A percentile compares a stretch with the other conserved stretches of the same genome.
Conservation (phyloP, 352 stramenopile genomes). For the Thraustochytrium striatum region DNA sequence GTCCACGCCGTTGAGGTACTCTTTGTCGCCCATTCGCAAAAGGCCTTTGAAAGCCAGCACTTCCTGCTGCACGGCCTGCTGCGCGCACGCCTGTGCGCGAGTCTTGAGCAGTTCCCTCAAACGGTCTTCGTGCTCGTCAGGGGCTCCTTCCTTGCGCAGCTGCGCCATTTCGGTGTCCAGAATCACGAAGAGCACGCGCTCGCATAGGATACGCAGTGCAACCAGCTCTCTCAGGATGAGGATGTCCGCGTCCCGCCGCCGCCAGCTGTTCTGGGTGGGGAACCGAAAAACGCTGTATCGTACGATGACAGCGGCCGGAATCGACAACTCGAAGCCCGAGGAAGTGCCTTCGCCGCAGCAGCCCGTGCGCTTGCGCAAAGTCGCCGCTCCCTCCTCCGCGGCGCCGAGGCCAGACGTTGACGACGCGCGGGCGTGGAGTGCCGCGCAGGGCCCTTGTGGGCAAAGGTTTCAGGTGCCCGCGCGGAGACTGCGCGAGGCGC, state of each 20-base stretch:
- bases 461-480: no score
- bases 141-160: neutral
- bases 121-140: neutral
- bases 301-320: neutral
- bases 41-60: conserved; percentile 15
- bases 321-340: neutral
- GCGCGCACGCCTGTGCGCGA: neutral
- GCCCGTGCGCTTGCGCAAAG: no score
- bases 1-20: conserved; percentile 27
- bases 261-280: conserved; percentile 2
- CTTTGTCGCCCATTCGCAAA: conserved; percentile 11
- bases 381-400: no score
- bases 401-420: no score
- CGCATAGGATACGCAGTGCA: conserved; percentile 26
- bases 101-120: neutral
- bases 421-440: no score
- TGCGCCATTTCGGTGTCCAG: conserved; percentile 11
- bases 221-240: conserved; percentile 37
- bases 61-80: neutral
- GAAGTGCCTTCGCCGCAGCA: neutral
- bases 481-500: no score
- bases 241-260: conserved; percentile 17
- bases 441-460: no score
- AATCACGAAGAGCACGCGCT: neutral
- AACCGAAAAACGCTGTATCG: conserved; percentile 30